Evolutionary conservation across 1,139 yeast species (phyloP), one percentile per base, ranked within the genome.

Genomic region (Saccharomycopsis hybrid): DNA sequence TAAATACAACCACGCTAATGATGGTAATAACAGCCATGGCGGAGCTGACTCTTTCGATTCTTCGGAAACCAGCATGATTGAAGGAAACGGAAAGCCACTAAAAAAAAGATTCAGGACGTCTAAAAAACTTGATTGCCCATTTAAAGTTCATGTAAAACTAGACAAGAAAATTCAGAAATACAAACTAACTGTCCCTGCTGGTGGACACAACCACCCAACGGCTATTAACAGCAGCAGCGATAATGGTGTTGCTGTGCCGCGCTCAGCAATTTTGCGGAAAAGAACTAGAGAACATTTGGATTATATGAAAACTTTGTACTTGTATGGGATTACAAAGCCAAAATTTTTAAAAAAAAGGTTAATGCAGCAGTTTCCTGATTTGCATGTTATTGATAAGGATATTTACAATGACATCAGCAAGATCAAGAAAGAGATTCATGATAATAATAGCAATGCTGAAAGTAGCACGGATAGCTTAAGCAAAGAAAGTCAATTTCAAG

Each of bases 351-450:
- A 51, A 28, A 40, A 32, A 31, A 25, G 40, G 11, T 8, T 53
- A 25, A 27, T 45, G 44, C 50, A 53, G 41, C 35, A 37, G 39
- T 53, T 53, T 35, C 55, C 55, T 5, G 48, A 48, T n/a, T 41
- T 53, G 27, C 25, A 42, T 11, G 45, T 53, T 13, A 53, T 53
- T 33, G 55, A 53, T 45, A 53, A 53, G 41, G 55, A 53, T 37
- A 41, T 53, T 13, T 53, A 53, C 33, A 53, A 53, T 41, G 55
- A 53, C 39, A 40, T 53, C 13, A 47, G 55, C n/a, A 51, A 51
- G 39, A 46, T 53, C 8, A 53, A 51, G 41, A 13, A n/a, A n/a
- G n/a, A n/a, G n/a, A n/a, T n/a, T n/a, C n/a, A n/a, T n/a, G n/a
- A n/a, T n/a, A n/a, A n/a, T n/a, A n/a, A n/a, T n/a, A n/a, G n/a